Evolutionary conservation across 495 filamentous ascomycete genomes (phyloP), one percentile per base, ranked within the genome.

Genomic region (Corynascus novoguineensis): DNA sequence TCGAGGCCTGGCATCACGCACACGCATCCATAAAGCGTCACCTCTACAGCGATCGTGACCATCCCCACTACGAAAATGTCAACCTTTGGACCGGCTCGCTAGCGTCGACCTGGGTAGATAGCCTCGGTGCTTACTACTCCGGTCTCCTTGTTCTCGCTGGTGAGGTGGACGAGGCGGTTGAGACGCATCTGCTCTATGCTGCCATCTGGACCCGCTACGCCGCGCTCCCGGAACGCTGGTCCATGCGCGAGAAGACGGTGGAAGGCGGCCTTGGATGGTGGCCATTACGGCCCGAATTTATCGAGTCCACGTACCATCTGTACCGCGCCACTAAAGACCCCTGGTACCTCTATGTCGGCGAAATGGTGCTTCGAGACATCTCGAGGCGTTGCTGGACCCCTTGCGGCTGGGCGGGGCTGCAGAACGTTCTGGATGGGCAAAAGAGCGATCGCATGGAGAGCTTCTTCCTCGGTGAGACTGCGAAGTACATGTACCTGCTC

Each of bases 391-490:
- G 93, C 69, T 95, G 90, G 89, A 91, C 90, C 2, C 82, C 83
- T 50, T 98, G 93, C 65, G 93, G 93, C 49, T 97, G 90, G 91
- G 88, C 93, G 5, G 92, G 92, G 0, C 77, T 98, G n/a, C 87
- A 95, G 62, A 89, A 97, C 71, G 93, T 98, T 10, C 76, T 86
- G 29, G 90, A 81, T 40, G 95, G 92, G 0, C 88, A 97, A 69
- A 84, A 87, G 66, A 92, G 81, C 64, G 93, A 98, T 66, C 86
- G 93, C 17, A 98, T 98, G 93, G 93, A 98, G 74, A 97, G 93
- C 70, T 98, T 98, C 76, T 97, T 96, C 69, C 78, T 97, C 1
- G 91, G 95, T 4, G 93, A 98, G 71, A 98, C 93, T 0, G 84
- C 88, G 52, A 96, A 97, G 70, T 98, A 98, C 70, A 74, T 98